Evolutionary conservation across 2,329 filamentous ascomycete species (phyloP), one percentile per base, ranked within the genome.

Genomic region (Xylaria sp.): DNA sequence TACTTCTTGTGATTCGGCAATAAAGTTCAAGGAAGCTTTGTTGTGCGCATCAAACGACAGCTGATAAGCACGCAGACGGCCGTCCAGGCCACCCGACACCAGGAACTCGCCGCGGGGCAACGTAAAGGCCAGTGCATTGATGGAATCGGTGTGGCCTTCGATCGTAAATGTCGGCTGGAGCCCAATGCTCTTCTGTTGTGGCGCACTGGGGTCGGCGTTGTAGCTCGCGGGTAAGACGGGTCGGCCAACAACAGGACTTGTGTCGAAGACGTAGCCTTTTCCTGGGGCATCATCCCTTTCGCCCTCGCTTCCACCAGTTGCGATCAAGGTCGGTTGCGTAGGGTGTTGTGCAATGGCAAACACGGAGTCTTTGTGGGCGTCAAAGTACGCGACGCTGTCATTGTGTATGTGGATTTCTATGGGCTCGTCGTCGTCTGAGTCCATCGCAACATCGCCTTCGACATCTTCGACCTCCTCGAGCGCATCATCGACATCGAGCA

Each of bases 261-360:
- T 87, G 77, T 97, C 91, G 75, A 96, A 89, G 14, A 99, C 85
- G 79, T 94, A 97, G 57, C 92, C 94, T 19, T 90, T 89, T 63
- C 97, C 95, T 0, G 85, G 85, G 0, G 84, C 83, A 57, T 87
- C 83, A 68, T 87, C 85, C 38, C 77, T 78, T 14, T 83, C 79
- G 47, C 85, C 85, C 60, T 88, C 87, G 58, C 84, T 86, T 67
- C 94, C 95, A 64, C 95, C 95, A 0, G 95, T 97, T 3, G 94
- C 90, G 63, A 98, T 83, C 63, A 98, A 88, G 19, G 88, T 83
- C 5, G 90, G 87, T 73, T 91, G 84, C 6, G 88, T 81, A 3
- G 95, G 95, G 76, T 99, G 95, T 76, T 97, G 92, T 17, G 94
- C 92, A 75, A 99, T 95, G 78, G 92, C 88, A 82, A 97, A 99